Evolutionary conservation across 1,284 basidiomycete species (phyloP).

Genomic region (Cryptococcus amylolentus): DNA sequence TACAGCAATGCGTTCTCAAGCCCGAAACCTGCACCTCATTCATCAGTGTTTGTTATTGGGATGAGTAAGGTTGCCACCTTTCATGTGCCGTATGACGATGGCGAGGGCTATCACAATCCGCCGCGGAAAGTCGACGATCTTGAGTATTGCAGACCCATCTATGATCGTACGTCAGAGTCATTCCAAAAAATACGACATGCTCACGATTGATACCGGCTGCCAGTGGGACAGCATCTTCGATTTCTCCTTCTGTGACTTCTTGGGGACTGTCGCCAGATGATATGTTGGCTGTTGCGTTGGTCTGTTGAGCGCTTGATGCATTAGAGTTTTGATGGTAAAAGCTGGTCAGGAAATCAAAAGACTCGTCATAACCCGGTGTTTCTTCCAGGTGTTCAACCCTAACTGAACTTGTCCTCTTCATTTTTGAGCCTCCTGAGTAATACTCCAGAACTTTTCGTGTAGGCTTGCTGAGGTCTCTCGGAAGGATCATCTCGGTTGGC

Average conservation of each 20-base stretch:
- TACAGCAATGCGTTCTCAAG: conserved; percentile 72
- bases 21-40: conserved; percentile 56
- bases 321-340: conserved; percentile 61
- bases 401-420: conserved; percentile 40
- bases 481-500: conserved; percentile 78
- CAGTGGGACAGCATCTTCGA: background rate
- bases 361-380: conserved; percentile 62
- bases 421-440: conserved; percentile 55
- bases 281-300: conserved; percentile 38
- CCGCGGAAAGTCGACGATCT: conserved; percentile 69
- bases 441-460: conserved; percentile 75
- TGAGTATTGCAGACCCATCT: conserved; percentile 42
- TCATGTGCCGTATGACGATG: conserved; percentile 71
- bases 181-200: background rate
- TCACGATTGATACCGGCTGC: conserved; percentile 6
- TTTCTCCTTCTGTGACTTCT: conserved; percentile 6
- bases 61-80: conserved; percentile 33
- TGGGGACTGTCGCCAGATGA: conserved; percentile 4
- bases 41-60: background rate
- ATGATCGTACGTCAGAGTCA: background rate
- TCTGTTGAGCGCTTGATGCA: too few relatives aligned
- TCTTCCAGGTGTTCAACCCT: conserved; percentile 65
- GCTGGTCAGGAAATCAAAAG: conserved; percentile 66
- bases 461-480: conserved; percentile 61
- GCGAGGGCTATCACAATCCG: conserved; percentile 63